These are phyloP conservation scores for bread wheat (Triticum aestivum) DNA, from an alignment of 176 grass and related monocot genomes.

Conservation along the genomic window DNA sequence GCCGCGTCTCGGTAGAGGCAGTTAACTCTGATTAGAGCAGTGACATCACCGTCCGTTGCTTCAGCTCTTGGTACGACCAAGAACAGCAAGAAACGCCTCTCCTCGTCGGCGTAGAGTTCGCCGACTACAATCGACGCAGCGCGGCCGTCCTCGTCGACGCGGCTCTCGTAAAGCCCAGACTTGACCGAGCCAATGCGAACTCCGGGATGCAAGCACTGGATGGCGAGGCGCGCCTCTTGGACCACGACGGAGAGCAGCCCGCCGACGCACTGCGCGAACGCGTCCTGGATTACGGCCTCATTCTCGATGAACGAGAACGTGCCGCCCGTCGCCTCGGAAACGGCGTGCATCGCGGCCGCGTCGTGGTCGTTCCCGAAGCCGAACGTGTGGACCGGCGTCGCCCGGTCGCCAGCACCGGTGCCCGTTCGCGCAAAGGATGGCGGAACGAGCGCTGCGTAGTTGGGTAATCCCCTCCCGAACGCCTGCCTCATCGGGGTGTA, in stretches of 20 bases:
- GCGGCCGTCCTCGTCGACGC: constrained; percentile 17
- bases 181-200: constrained; percentile 34
- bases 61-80: constrained; percentile 27
- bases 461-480: not conserved
- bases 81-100: constrained; percentile 51
- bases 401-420: not conserved
- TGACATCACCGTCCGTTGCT: not conserved
- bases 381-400: constrained; percentile 49
- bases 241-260: constrained; percentile 61
- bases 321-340: constrained; percentile 43
- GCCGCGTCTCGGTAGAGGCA: constrained; percentile 34
- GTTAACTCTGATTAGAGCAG: constrained; percentile 27
- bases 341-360: constrained; percentile 47
- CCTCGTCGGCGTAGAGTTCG: constrained; percentile 54
- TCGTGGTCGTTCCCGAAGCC: constrained; percentile 58
- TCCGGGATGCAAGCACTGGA: constrained; percentile 16
- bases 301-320: constrained; percentile 64
- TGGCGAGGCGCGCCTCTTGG: constrained; percentile 27
- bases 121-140: constrained; percentile 33
- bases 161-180: constrained; percentile 41
- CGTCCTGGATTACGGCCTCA: constrained; percentile 46
- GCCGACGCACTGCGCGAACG: constrained; percentile 76
- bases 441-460: constrained; percentile 41
- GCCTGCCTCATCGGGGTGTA: constrained; percentile 4
- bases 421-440: constrained; percentile 13